A percentile compares a stretch with the other conserved stretches of the same genome.
phyloP scores from a whole-genome alignment of 1,139 yeast species.

The Casaregolazyma lundiana region DNA sequence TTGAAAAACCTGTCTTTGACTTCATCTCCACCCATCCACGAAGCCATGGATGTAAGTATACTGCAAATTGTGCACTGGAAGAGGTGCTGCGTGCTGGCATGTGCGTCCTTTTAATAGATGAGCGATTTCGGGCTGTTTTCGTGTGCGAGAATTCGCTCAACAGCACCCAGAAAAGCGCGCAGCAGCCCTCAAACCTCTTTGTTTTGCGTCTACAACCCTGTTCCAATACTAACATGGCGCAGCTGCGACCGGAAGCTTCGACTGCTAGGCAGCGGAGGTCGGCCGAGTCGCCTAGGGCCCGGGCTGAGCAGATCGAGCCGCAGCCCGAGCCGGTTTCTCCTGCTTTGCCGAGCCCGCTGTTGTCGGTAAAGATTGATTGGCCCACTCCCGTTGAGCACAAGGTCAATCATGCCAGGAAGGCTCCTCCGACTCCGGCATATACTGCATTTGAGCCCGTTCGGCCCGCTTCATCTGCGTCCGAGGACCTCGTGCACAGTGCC shows the following conservation, averaged over 20 bases:
- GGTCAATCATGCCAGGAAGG: background rate
- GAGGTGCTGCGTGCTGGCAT: background rate
- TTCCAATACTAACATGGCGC: background rate
- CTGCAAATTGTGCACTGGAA: background rate
- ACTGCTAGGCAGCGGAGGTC: constrained; percentile 7
- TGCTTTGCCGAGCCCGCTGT: background rate
- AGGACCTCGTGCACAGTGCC: constrained; percentile 3
- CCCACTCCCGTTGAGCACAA: background rate
- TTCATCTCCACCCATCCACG: background rate
- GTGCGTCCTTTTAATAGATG: too few species aligned
- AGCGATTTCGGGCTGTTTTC: too few species aligned
- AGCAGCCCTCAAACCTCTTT: background rate
- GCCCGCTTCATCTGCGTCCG: background rate
- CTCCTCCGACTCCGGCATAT: too few species aligned
- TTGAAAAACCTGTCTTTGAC: too few species aligned
- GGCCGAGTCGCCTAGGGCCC: constrained; percentile 2
- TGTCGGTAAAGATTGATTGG: background rate
- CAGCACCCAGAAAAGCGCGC: too few species aligned
- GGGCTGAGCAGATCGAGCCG: background rate
- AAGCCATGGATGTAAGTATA: background rate
- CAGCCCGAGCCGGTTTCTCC: too few species aligned
- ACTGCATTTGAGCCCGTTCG: background rate
- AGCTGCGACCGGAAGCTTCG: constrained; percentile 6
- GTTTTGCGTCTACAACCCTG: background rate
- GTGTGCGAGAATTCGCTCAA: too few species aligned